A percentile compares a stretch with the other conserved stretches of the same genome.
Evolutionary conservation across 2,329 filamentous ascomycete genomes (phyloP).

Genomic region (Aureobasidium musti): DNA sequence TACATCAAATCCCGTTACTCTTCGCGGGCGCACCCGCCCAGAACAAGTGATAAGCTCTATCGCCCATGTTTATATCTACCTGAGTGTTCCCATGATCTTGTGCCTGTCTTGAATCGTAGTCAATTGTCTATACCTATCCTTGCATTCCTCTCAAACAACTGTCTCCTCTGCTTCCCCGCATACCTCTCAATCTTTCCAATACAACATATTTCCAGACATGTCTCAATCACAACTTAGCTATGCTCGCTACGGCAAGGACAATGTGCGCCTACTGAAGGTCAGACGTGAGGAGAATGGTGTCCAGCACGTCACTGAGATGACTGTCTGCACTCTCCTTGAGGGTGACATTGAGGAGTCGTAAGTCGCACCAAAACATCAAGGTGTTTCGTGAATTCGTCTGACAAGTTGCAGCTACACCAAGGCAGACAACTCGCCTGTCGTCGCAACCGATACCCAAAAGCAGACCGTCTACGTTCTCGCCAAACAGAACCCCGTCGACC

Average conservation of each 20-base stretch:
- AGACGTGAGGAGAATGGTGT: slow-evolving; percentile 72
- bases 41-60: slow-evolving; percentile 17
- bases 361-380: slow-evolving; percentile 39
- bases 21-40: slow-evolving; percentile 11
- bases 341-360: slow-evolving; percentile 85
- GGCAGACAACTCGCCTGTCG: slow-evolving; percentile 92
- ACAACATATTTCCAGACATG: slow-evolving; percentile 3
- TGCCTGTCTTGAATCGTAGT: background rate
- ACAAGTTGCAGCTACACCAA: slow-evolving; percentile 71
- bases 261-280: slow-evolving; percentile 97
- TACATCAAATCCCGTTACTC: slow-evolving; percentile 1
- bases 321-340: slow-evolving; percentile 87
- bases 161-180: background rate
- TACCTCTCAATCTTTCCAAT: background rate
- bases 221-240: slow-evolving; percentile 45
- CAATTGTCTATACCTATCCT: background rate
- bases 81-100: background rate
- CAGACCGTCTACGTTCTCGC: slow-evolving; percentile 89
- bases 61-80: slow-evolving; percentile 7
- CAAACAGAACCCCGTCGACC: slow-evolving; percentile 88
- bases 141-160: background rate
- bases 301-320: slow-evolving; percentile 93
- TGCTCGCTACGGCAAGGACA: slow-evolving; percentile 91
- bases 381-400: slow-evolving; percentile 16
- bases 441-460: slow-evolving; percentile 97